Base-by-base conservation (phyloP, 306 rosid genomes). In the Ziziphus jujuba region DNA sequence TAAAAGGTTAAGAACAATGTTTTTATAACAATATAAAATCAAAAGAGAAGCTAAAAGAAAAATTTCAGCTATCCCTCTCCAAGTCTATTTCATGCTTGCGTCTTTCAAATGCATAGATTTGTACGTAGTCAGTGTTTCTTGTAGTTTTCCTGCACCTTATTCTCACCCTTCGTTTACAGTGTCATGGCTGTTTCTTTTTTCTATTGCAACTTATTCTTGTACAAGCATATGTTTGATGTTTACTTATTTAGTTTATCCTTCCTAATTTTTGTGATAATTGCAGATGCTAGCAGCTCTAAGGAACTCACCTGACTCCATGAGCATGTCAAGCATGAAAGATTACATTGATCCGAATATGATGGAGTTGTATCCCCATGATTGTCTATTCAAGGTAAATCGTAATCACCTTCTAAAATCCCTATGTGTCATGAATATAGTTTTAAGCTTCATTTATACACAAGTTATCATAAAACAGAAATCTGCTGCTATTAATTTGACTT, bases 351-450 rank as follows among this genome's bases (percentile, higher is more conserved):
- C 92, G 28, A 88, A 74, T 84, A 85, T 93, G 97, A 84, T 83
- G 99, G 84, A 90, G 62, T 81, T 93, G 77, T 93, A 86, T 84
- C 99, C 99, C 72, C 99, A 85, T 80, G 97, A 93, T 77, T 93
- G 99, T 85, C 89, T 87, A 49, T 88, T 80, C 63, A 93, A 93
- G 99, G 99, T 85, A 82, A 76, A 69, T 59, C 40, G 35, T 9
- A 56, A 33, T 61, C 22, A 59, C 69, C 53, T 45, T 77, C 34
- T 56, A 6, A 11, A 36, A 36, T 36, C 43, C 6, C 43, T 36
- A 36, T 36, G 6, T 2, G 10, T 36, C 45, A 40, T 40, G 12
- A 40, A 40, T 40, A 40, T 12, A 8, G 45, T 40, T 28, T 28
- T 28, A 4, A 28, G 33, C 33, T 28, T 28, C 33, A 28, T 28